A percentile compares a stretch with the other conserved stretches of the same genome.
Evolutionary conservation across 768 basidiomycete genomes (phyloP).

Genomic region (Russula earlei): DNA sequence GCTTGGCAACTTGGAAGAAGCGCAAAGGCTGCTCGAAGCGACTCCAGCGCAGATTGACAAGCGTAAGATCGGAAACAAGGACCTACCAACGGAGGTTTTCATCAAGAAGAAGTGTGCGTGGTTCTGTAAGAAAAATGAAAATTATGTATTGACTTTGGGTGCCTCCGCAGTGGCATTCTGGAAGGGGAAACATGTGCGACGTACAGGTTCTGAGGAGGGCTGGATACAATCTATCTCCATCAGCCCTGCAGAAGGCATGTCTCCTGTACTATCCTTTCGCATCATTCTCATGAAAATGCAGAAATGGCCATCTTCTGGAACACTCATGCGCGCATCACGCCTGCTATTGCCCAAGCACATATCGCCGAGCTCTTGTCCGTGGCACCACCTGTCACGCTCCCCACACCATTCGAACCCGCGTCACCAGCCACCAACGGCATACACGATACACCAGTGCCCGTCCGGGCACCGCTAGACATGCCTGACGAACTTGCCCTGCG

Average conservation of each 20-base stretch:
- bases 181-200: slow-evolving; percentile 51
- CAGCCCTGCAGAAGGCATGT: slow-evolving; percentile 59
- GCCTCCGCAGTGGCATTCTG: slow-evolving; percentile 55
- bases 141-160: neutral
- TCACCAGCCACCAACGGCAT: slow-evolving; percentile 20
- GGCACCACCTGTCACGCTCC: slow-evolving; percentile 36
- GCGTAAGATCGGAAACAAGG: slow-evolving; percentile 55
- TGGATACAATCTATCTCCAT: slow-evolving; percentile 53
- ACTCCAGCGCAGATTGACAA: slow-evolving; percentile 53
- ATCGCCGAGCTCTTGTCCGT: slow-evolving; percentile 44
- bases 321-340: slow-evolving; percentile 51
- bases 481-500: slow-evolving; percentile 64
- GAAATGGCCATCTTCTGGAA: slow-evolving; percentile 80
- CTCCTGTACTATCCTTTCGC: neutral
- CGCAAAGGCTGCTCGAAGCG: slow-evolving; percentile 50
- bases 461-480: slow-evolving; percentile 44
- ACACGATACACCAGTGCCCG: neutral
- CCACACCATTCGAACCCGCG: slow-evolving; percentile 18
- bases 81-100: slow-evolving; percentile 65
- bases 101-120: slow-evolving; percentile 67
- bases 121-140: neutral
- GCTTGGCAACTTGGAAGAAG: slow-evolving; percentile 43
- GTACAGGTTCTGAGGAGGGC: slow-evolving; percentile 41
- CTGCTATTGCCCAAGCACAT: slow-evolving; percentile 45
- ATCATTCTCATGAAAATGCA: slow-evolving; percentile 21